These are phyloP conservation scores for Macrotyloma uniflorum DNA, from an alignment of 306 rosid genomes.

Conservation along the genomic window DNA sequence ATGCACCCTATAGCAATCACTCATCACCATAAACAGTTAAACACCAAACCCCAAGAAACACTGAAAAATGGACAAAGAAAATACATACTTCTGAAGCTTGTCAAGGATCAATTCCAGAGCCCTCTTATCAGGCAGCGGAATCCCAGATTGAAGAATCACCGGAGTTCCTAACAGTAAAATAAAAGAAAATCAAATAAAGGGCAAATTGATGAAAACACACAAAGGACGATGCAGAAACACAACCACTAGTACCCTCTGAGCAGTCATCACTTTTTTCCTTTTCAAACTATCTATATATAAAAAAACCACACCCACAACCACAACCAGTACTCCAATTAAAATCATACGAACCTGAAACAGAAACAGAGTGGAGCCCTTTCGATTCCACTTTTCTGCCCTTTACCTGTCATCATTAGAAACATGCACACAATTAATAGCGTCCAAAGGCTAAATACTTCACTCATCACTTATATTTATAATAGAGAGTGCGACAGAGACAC, in stretches of 20 bases:
- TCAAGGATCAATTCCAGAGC: constrained; percentile 82
- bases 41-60: constrained; percentile 30
- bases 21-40: neutral
- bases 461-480: constrained; percentile 39
- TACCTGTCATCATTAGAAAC: constrained; percentile 66
- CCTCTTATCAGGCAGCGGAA: constrained; percentile 83
- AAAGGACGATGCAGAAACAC: constrained; percentile 21
- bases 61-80: neutral
- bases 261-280: constrained; percentile 17
- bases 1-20: neutral
- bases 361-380: constrained; percentile 66
- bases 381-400: constrained; percentile 71
- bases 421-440: constrained; percentile 44
- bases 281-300: neutral
- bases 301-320: constrained; percentile 7
- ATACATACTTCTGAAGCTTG: constrained; percentile 91
- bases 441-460: constrained; percentile 45
- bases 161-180: constrained; percentile 64
- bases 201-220: constrained; percentile 28
- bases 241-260: constrained; percentile 27
- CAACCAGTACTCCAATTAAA: constrained; percentile 32
- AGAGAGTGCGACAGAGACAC: constrained; percentile 47
- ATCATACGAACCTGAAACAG: constrained; percentile 70
- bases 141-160: constrained; percentile 45
- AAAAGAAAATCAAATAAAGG: neutral